These are phyloP conservation scores for Ottelia alismoides DNA, from an alignment of 106 monocot species.

Conservation along the genomic window DNA sequence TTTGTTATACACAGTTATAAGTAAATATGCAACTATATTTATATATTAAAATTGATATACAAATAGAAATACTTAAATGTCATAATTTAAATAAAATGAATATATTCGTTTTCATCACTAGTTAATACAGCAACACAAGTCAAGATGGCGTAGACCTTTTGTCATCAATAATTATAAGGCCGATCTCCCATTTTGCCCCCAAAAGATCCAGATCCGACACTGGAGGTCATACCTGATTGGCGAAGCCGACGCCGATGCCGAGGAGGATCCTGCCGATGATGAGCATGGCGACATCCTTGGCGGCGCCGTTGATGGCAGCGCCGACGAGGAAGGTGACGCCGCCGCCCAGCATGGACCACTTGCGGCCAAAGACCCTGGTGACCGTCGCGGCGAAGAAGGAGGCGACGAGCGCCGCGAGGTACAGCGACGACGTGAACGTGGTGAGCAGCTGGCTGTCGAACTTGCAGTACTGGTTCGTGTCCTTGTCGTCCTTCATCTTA, in stretches of 20 bases:
- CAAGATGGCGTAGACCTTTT: no score
- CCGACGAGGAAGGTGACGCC: conserved; percentile 21
- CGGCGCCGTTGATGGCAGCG: conserved; percentile 22
- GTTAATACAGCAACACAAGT: no score
- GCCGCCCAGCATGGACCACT: conserved; percentile 22
- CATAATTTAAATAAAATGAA: no score
- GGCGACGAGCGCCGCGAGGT: conserved; percentile 27
- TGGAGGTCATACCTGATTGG: conserved; percentile 32
- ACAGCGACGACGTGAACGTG: conserved; percentile 29
- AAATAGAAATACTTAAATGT: no score
- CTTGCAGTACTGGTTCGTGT: conserved; percentile 29
- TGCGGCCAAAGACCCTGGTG: conserved; percentile 18
- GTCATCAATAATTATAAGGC: no score
- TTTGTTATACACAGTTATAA: no score
- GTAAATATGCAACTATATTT: no score
- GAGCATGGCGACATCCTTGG: conserved; percentile 24
- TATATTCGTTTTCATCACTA: no score
- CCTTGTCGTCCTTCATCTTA: conserved; percentile 9
- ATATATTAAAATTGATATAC: no score
- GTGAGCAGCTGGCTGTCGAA: conserved; percentile 34
- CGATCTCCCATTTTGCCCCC: no score
- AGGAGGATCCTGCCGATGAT: conserved; percentile 26
- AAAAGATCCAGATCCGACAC: no score
- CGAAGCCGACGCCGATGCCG: conserved; percentile 25
- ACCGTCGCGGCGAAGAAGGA: conserved; percentile 26